A percentile compares a stretch with the other conserved stretches of the same genome.
phyloP scores from a whole-genome alignment of 2,329 filamentous ascomycete genomes.

The Penicillium sp. region DNA sequence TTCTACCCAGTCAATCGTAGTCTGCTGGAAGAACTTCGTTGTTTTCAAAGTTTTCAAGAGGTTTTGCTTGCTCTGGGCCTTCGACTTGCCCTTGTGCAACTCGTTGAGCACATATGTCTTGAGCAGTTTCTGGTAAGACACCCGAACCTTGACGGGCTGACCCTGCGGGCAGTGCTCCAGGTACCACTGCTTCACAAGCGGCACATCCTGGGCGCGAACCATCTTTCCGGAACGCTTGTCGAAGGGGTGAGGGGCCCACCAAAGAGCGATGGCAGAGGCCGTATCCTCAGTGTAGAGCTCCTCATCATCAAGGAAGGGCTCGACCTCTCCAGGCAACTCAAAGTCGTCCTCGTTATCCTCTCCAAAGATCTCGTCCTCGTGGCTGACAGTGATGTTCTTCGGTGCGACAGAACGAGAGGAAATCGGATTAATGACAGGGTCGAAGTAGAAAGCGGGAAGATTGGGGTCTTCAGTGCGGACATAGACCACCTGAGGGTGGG shows the following conservation, averaged over 20 bases:
- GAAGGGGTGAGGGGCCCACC: constrained; percentile 98
- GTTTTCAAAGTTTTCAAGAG: constrained; percentile 83
- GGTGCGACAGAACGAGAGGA: constrained; percentile 90
- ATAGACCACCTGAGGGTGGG: constrained; percentile 87
- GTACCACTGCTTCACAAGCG: constrained; percentile 97
- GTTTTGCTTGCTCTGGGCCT: constrained; percentile 92
- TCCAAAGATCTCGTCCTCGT: constrained; percentile 92
- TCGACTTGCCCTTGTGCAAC: constrained; percentile 89
- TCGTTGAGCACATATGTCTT: constrained; percentile 97
- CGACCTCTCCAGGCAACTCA: constrained; percentile 68
- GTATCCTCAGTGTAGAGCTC: constrained; percentile 86
- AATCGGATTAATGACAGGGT: constrained; percentile 95
- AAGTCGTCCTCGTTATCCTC: constrained; percentile 79
- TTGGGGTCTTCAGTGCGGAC: constrained; percentile 80
- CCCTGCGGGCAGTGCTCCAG: constrained; percentile 87
- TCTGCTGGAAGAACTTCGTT: constrained; percentile 99
- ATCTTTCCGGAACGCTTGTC: constrained; percentile 89
- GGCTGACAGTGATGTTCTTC: constrained; percentile 85
- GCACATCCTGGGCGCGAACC: constrained; percentile 95
- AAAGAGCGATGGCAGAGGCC: constrained; percentile 81
- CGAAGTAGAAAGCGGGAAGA: constrained; percentile 94
- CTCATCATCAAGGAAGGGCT: constrained; percentile 86
- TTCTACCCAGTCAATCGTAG: constrained; percentile 98
- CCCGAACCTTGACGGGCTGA: constrained; percentile 92
- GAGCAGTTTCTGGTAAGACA: constrained; percentile 95